Evolutionary conservation across 306 rosid genomes (phyloP), one percentile per base, ranked within the genome.

Genomic region (Rosa persica): DNA sequence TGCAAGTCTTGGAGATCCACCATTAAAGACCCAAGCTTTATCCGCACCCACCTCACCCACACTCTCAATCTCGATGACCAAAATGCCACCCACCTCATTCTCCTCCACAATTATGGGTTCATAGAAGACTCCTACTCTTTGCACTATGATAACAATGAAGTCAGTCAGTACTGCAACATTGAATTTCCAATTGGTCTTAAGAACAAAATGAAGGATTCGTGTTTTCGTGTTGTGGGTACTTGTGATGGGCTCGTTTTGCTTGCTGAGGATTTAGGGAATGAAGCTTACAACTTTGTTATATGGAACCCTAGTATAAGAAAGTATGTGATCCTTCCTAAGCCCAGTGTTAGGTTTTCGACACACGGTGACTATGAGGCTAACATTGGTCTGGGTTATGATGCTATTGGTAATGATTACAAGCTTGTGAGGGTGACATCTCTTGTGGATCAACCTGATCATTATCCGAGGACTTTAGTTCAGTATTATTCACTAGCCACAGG

Each of bases 281-380:
- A 72, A 16, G 25, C 0, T 48, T 72, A 51, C 62, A 48, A 49
- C 34, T 72, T 5, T 58, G 6, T 72, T 19, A 10, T 72, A 12
- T 72, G 76, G 76, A 72, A 71, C 43, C 62, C 75, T 15, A 7
- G 19, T 52, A 49, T 71, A 8, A 20, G 76, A n/a, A 72, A 72
- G 65, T 72, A 19, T 10, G 12, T 72, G 47, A 20, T 15, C 2
- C 47, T 36, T 34, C 76, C 65, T 6, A 10, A 20, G 65, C 65
- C 76, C 39, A 1, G 2, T 49, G 48, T 72, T 51, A 9, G 19
- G 15, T 19, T 11, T 34, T 17, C 8, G 3, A 72, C 76, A 0
- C 48, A 72, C 8, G 65, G 48, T 34, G 11, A 61, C 25, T 38
- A 51, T n/a, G 47, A 72, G 12, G 65, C 34, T 19, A 19, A 5